Evolutionary conservation across 441 rosid genomes (phyloP).

Genomic region (Pelargonium myrrhifolium): DNA sequence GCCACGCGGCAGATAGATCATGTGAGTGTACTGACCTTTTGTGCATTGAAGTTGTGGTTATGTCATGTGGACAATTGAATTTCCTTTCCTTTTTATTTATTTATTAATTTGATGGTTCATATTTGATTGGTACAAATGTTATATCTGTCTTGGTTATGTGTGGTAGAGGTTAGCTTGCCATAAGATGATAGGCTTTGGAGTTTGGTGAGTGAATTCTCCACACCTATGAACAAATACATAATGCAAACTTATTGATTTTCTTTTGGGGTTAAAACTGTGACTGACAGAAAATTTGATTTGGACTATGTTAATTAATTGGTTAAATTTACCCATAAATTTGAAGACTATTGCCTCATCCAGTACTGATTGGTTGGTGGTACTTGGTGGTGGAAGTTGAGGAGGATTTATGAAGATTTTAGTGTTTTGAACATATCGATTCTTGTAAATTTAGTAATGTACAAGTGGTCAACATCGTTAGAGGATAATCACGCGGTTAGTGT

Average conservation of each 20-base stretch:
- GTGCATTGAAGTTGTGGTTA: constrained; percentile 5
- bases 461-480: not conserved
- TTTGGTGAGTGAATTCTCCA: no score
- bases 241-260: no score
- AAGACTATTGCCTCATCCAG: not conserved
- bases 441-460: not conserved
- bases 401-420: constrained; percentile 2
- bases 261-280: no score
- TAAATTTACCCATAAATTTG: not conserved
- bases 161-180: no score
- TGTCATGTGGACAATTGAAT: not conserved
- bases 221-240: no score
- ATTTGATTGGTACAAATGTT: not conserved
- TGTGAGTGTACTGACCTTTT: constrained; percentile 39
- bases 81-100: not conserved
- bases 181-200: no score
- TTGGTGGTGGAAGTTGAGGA: not conserved
- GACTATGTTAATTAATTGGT: not conserved
- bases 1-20: constrained; percentile 95
- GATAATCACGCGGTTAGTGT: not conserved
- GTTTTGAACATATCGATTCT: not conserved
- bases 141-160: not conserved
- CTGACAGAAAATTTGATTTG: no score
- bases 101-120: not conserved
- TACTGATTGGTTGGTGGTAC: not conserved